Conservation (phyloP, 2,329 filamentous ascomycete genomes). For the Xylogone sp. region DNA sequence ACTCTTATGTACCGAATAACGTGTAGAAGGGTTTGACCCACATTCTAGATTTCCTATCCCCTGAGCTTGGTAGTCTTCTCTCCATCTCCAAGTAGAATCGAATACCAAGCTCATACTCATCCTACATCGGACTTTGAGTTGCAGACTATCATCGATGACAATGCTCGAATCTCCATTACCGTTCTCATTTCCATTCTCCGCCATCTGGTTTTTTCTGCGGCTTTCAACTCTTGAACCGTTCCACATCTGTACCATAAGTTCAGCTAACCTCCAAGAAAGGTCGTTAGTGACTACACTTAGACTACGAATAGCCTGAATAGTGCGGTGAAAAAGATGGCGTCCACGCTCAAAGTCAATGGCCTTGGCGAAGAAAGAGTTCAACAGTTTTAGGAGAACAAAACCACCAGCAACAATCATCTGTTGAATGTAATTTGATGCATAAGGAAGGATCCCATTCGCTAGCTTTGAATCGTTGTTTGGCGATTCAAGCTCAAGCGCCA, state of each 20-base stretch:
- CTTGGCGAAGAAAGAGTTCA: conserved; percentile 71
- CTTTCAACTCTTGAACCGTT: conserved; percentile 47
- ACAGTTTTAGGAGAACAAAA: conserved; percentile 73
- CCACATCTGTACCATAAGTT: conserved; percentile 87
- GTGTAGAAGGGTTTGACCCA: conserved; percentile 38
- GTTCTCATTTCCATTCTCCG: conserved; percentile 32
- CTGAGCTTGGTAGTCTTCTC: conserved; percentile 71
- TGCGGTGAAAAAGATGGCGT: conserved; percentile 65
- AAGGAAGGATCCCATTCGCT: conserved; percentile 48
- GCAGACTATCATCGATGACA: conserved; percentile 63
- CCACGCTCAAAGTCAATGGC: conserved; percentile 68
- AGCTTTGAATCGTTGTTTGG: conserved; percentile 40
- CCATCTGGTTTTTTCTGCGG: conserved; percentile 37
- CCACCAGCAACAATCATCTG: conserved; percentile 83
- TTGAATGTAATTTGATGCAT: conserved; percentile 73
- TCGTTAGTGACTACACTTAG: conserved; percentile 77
- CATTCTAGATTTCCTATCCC: conserved; percentile 68
- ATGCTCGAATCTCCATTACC: conserved; percentile 27
- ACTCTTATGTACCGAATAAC: conserved; percentile 14
- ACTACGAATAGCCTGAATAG: conserved; percentile 65
- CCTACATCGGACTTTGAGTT: conserved; percentile 77
- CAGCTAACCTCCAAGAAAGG: conserved; percentile 72
- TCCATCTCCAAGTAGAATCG: conserved; percentile 82
- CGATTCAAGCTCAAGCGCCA: conserved; percentile 49
- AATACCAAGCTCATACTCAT: conserved; percentile 85